Conservation (phyloP, 1,139 yeast genomes). For the Blastobotrys ciferrii region DNA sequence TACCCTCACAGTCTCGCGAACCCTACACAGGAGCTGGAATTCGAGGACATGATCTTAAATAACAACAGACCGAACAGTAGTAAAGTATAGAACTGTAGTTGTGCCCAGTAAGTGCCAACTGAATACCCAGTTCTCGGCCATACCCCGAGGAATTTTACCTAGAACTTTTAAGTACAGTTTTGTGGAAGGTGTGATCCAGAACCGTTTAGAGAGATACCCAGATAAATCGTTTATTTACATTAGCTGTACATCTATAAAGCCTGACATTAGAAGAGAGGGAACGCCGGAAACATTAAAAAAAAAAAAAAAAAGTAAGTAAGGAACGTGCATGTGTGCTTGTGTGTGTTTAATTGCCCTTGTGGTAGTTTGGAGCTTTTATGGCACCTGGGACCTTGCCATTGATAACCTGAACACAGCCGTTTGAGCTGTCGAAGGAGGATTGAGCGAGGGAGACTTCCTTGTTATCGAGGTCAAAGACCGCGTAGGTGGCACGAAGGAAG, state of each 20-base stretch:
- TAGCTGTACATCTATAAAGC: slow-evolving; percentile 3
- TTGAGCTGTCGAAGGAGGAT: slow-evolving; percentile 8
- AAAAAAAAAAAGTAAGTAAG: neutral
- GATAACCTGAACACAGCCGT: slow-evolving; percentile 6
- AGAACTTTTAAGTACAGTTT: too few species aligned
- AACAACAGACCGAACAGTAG: too few species aligned
- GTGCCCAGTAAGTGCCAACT: too few species aligned
- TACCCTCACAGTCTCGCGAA: too few species aligned
- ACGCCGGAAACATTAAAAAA: neutral
- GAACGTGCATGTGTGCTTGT: neutral
- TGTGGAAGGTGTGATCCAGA: too few species aligned
- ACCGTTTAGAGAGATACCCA: neutral
- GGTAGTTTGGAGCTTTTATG: slow-evolving; percentile 8
- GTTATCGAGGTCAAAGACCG: slow-evolving; percentile 67
- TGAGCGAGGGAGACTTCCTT: slow-evolving; percentile 58
- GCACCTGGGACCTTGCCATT: slow-evolving; percentile 13
- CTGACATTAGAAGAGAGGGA: neutral
- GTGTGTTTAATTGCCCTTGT: neutral
- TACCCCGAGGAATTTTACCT: too few species aligned
- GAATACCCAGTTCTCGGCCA: too few species aligned
- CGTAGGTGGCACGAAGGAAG: slow-evolving; percentile 63
- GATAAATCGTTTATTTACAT: slow-evolving; percentile 3
- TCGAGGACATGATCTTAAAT: too few species aligned
- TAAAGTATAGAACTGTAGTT: too few species aligned
- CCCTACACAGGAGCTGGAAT: too few species aligned